Evolutionary conservation across 2,329 filamentous ascomycete species (phyloP), one percentile per base, ranked within the genome.

Genomic region (Ceratocystis ficicola): DNA sequence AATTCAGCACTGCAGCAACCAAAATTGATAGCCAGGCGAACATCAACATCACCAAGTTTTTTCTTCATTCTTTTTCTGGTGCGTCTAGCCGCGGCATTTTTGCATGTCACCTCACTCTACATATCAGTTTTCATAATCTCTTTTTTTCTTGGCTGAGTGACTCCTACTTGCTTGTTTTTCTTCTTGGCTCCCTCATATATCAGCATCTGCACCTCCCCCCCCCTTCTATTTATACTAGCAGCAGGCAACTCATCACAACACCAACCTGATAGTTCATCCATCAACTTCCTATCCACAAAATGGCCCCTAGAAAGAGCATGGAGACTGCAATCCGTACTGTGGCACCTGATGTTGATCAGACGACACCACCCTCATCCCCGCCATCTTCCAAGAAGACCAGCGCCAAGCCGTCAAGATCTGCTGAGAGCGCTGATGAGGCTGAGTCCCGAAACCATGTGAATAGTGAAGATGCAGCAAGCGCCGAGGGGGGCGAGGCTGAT

Each of bases 371-470:
- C 46, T 52, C 69, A 44, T 52, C 69, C 36, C 67, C 67, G 22
- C 70, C 68, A 65, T 70, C 70, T 41, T 71, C 72, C 32, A 71
- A 74, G 63, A 75, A 72, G 64, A 69, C 71, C 62, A 71, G 67
- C 63, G 72, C 74, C 6, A 74, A 75, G 71, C 74, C 78, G 20
- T 74, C 74, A 59, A 59, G 70, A 71, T 41, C 70, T 72, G 59
- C 69, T 15, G 60, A n/a, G 5, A 41, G 12, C 41, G 20, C 60
- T 46, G 41, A 46, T 28, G 62, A 46, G n/a, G 62, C 44, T 36
- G 44, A 32, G 62, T 22, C 44, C 25, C 17, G 30, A 20, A 30
- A n/a, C 44, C 25, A 8, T 15, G 44, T 7, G 44, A 50, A 25
- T 30, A 10, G 15, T 12, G 28, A 46, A n/a, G 22, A 59, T 3